Evolutionary conservation across 345 rosid species (phyloP).

Genomic region (Gossypium ekmanianum): DNA sequence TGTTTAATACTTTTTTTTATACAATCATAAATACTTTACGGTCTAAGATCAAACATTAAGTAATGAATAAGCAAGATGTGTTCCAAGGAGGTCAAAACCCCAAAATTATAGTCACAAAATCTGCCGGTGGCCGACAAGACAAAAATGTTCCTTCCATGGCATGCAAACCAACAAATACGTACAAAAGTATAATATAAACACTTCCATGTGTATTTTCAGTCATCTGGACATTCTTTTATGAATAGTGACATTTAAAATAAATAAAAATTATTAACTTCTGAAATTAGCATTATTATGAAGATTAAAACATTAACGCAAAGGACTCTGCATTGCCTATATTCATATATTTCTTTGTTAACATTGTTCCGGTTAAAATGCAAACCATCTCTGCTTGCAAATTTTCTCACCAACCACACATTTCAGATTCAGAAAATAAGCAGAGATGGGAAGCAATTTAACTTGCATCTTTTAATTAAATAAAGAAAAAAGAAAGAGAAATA

Average conservation of each 20-base stretch:
- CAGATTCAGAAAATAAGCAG: slow-evolving; percentile 24
- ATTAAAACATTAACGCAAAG: slow-evolving; percentile 12
- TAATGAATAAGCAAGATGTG: too few species aligned
- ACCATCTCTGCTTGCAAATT: slow-evolving; percentile 43
- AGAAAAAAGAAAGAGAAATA: background rate
- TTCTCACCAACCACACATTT: slow-evolving; percentile 13
- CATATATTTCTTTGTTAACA: background rate
- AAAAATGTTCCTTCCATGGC: slow-evolving; percentile 27
- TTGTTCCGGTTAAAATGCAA: slow-evolving; percentile 47
- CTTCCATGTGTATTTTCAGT: background rate
- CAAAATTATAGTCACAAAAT: slow-evolving; percentile 6
- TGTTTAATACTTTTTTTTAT: too few species aligned
- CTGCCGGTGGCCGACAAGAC: slow-evolving; percentile 33
- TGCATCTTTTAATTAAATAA: background rate
- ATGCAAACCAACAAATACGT: slow-evolving; percentile 22
- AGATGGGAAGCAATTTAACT: slow-evolving; percentile 59
- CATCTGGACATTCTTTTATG: background rate
- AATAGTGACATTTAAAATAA: background rate
- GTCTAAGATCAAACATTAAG: too few species aligned
- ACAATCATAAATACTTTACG: too few species aligned
- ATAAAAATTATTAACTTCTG: background rate
- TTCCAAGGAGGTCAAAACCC: slow-evolving; percentile 28
- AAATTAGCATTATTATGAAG: background rate
- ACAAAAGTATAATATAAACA: background rate
- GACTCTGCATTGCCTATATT: slow-evolving; percentile 27